Evolutionary conservation across 257 asterid species (phyloP), one percentile per base, ranked within the genome.

Genomic region (Penstemon eatonii): DNA sequence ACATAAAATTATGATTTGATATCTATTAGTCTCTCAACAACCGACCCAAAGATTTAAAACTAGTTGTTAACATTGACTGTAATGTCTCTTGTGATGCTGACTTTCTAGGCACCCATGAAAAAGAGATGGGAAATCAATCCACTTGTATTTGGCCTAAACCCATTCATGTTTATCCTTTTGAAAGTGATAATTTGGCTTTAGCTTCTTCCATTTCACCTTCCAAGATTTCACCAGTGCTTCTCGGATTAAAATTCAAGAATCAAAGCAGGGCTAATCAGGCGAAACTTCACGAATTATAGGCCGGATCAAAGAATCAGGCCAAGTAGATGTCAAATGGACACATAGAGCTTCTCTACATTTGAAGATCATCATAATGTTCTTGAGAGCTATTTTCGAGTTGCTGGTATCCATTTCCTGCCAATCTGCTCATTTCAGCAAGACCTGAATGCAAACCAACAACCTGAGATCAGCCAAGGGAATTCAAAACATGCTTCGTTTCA

Each of bases 391-490:
- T 61, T 37, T 60, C 84, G 8, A 77, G 74, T 52, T 66, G 78
- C 47, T 79, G 82, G 60, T 61, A 68, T 53, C 79, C 82, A 33
- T 77, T 78, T 57, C 82, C 72, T 18, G 77, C 83, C 76, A 82
- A 68, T 56, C 81, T 82, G 82, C 83, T 84, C 80, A 84, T 84
- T 70, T 83, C 78, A 12, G 88, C 91, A 18, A 85, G 84, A 63
- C 95, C 95, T 79, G 82, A 65, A 69, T 52, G 63, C 55, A 75
- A 53, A 68, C 64, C 55, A 64, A 11, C 37, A 18, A 71, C 53
- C 18, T 65, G 51, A 69, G 55, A 69, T 75, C 69, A 70, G 68
- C 51, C 36, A 67, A 33, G 33, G 33, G 2, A 25, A 25, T 25
- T 25, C 33, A 25, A 25, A 25, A 25, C 33, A 25, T 25, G 33